Percentiles rank a stretch among this genome's conserved stretches.
These are phyloP conservation scores for Cyclanthera cordifolia DNA, from an alignment of 306 rosid genomes.

Conservation along the genomic window DNA sequence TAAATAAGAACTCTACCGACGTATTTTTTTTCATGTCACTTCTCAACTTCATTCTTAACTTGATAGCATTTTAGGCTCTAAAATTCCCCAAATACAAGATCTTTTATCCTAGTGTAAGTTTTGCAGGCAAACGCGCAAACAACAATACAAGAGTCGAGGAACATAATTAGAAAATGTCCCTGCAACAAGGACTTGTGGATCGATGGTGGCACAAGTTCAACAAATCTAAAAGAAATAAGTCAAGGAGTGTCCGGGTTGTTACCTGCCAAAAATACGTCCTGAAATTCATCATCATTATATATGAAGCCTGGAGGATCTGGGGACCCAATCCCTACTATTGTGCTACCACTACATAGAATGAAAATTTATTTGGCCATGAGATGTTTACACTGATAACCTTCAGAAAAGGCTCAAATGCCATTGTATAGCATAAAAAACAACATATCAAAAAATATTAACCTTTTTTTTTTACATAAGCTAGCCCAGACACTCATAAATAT, in stretches of 20 bases:
- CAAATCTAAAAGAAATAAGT: neutral
- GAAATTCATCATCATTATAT: constrained; percentile 64
- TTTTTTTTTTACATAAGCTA: too few relatives aligned
- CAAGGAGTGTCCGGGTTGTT: constrained; percentile 3
- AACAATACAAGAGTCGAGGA: neutral
- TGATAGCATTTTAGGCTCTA: neutral
- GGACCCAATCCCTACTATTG: constrained; percentile 89
- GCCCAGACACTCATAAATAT: too few relatives aligned
- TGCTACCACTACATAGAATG: constrained; percentile 76
- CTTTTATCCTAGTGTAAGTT: neutral
- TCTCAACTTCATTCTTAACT: neutral
- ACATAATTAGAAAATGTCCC: neutral
- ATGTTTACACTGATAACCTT: neutral
- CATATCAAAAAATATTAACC: neutral
- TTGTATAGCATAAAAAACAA: neutral
- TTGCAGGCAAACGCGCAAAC: neutral
- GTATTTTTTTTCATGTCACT: neutral
- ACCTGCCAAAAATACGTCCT: constrained; percentile 85
- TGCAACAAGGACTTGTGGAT: neutral
- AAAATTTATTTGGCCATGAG: neutral
- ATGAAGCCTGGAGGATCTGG: constrained; percentile 94
- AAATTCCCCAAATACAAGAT: neutral
- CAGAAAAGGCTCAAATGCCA: neutral
- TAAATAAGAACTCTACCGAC: neutral
- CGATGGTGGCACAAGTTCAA: neutral